These are phyloP conservation scores for Cordyceps farinosa DNA, from an alignment of 2,329 filamentous ascomycete genomes.

Conservation along the genomic window DNA sequence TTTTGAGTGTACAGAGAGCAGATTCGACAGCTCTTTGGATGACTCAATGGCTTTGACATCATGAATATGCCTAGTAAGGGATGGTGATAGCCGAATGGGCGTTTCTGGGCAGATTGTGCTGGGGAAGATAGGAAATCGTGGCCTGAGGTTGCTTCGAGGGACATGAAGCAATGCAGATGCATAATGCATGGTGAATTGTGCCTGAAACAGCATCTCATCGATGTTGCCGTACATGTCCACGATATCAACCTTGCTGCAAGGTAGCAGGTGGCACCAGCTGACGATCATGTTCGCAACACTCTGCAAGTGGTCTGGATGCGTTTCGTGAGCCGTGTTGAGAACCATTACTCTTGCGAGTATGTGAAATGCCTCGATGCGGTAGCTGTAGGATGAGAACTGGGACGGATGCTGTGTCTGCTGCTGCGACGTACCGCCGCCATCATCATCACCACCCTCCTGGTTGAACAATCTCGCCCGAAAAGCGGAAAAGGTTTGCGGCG, in stretches of 20 bases:
- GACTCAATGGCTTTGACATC: conserved; percentile 1
- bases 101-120: background rate
- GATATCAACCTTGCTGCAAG: background rate
- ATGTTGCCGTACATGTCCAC: conserved; percentile 11
- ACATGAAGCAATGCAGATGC: background rate
- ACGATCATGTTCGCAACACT: conserved; percentile 6
- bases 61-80: background rate
- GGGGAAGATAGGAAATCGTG: background rate
- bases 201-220: conserved; percentile 11
- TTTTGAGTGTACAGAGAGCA: background rate
- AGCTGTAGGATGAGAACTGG: conserved; percentile 1
- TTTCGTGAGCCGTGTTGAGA: conserved; percentile 9
- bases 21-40: conserved; percentile 1
- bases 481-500: background rate
- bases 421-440: background rate
- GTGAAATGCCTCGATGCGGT: conserved; percentile 8
- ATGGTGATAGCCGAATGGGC: background rate
- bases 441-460: background rate
- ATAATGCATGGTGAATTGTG: conserved; percentile 6
- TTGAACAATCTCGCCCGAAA: conserved; percentile 1
- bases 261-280: conserved; percentile 8
- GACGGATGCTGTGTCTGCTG: background rate
- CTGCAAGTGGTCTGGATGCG: conserved; percentile 10
- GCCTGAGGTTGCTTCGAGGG: conserved; percentile 6
- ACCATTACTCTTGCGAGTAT: conserved; percentile 6